Percentiles rank a stretch among this genome's conserved stretches.
These are phyloP conservation scores for Trematosphaeria pertusa DNA, from an alignment of 2,329 filamentous ascomycete genomes.

Conservation along the genomic window DNA sequence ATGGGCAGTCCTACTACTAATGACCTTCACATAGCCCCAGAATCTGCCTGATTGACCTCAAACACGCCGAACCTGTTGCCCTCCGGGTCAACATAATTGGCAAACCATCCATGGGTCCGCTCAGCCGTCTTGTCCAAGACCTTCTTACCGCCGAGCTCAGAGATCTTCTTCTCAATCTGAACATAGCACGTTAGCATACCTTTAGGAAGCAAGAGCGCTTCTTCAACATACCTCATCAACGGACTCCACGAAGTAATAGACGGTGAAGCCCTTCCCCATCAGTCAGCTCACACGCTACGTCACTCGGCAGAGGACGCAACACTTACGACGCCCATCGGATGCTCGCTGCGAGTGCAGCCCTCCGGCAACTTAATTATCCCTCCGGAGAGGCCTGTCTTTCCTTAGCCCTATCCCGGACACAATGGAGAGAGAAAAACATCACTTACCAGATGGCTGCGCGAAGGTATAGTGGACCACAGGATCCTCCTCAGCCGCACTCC, in stretches of 20 bases:
- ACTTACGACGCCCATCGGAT: constrained; percentile 24
- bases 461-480: constrained; percentile 18
- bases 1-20: too few species aligned
- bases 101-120: constrained; percentile 23
- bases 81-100: constrained; percentile 28
- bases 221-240: constrained; percentile 27
- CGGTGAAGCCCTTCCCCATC: too few species aligned
- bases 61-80: constrained; percentile 28
- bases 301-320: too few species aligned
- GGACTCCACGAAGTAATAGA: constrained; percentile 23
- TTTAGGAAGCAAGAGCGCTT: too few species aligned
- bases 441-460: constrained; percentile 20
- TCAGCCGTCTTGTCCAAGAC: constrained; percentile 20
- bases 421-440: too few species aligned
- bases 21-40: too few species aligned
- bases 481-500: neutral
- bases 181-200: neutral
- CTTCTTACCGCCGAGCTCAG: constrained; percentile 20
- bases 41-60: too few species aligned
- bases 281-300: too few species aligned
- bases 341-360: constrained; percentile 15
- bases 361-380: constrained; percentile 26
- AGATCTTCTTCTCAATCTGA: constrained; percentile 21
- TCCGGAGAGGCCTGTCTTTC: constrained; percentile 17
- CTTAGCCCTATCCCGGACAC: constrained; percentile 1